Base-by-base conservation (phyloP, 371 early-diverging fungal species). In the Syncephalis fuscata region DNA sequence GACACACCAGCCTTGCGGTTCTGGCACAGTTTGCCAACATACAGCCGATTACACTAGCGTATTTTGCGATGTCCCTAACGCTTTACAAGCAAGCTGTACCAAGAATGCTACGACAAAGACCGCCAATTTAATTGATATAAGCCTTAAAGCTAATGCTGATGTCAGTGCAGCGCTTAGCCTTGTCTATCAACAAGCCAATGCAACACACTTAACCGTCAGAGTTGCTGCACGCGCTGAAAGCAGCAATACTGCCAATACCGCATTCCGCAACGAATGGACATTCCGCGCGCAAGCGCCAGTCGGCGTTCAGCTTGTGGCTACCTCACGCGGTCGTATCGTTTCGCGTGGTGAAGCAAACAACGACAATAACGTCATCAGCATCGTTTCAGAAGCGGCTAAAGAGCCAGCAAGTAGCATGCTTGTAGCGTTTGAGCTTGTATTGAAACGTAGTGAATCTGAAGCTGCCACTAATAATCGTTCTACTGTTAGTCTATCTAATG, bases 61-160 rank as follows among this genome's bases (percentile, higher is more conserved):
- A 9, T 45, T 37, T 36, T 50, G 50, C 32, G 50, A 44, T 21
- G 43, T 17, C 20, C 48, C 48, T 9, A 39, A 32, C 11, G 7
- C 32, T 11, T 7, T 11, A 4, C 7, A 32, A 7, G 7, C 11
- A 4, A 4, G 7, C 4, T 32, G 32, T 32, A 4, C 7, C 11
- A 4, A 32, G 11, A 4, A 4, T 4, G 32, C 32, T 7, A 32
- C 32, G 11, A 4, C 32, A 11, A 11, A 11, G 11, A 4, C 4
- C 4, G 7, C 7, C 11, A 4, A 7, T 7, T 11, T 7, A 32
- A 32, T 32, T 11, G 4, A 4, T 7, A 11, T 32, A 7, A 32
- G 32, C 11, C 4, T 7, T 32, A 11, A 4, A 7, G 44, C 44
- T 21, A 14, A 16, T 21, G 24, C 14, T 15, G 19, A 22, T 44